Conservation (phyloP, 805 yeast species). For the Teunomyces tritomae region DNA sequence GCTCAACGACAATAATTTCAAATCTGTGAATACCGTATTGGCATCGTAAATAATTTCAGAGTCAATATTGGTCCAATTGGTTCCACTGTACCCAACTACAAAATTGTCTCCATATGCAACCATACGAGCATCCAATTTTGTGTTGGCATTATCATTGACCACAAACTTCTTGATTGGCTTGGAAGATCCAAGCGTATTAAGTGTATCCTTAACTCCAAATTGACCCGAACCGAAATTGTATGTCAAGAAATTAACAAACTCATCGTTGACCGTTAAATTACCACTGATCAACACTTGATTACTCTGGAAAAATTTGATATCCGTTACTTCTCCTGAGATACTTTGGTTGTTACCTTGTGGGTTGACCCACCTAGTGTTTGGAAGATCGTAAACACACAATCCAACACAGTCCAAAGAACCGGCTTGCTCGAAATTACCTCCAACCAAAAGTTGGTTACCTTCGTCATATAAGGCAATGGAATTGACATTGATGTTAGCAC, state of each 20-base stretch:
- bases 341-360: slow-evolving; percentile 28
- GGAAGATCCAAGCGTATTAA: slow-evolving; percentile 19
- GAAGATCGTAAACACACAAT: slow-evolving; percentile 64
- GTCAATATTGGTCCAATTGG: slow-evolving; percentile 47
- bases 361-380: slow-evolving; percentile 51
- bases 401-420: slow-evolving; percentile 57
- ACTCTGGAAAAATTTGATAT: slow-evolving; percentile 46
- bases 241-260: slow-evolving; percentile 44
- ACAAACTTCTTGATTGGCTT: slow-evolving; percentile 39
- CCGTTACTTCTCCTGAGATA: slow-evolving; percentile 50
- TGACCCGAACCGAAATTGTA: slow-evolving; percentile 49
- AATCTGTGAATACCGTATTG: slow-evolving; percentile 41
- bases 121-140: slow-evolving; percentile 39
- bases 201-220: slow-evolving; percentile 15
- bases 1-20: slow-evolving; percentile 40
- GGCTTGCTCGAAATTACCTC: slow-evolving; percentile 66
- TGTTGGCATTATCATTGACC: slow-evolving; percentile 38
- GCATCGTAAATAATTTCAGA: slow-evolving; percentile 23
- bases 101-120: slow-evolving; percentile 34
- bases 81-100: slow-evolving; percentile 44
- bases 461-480: slow-evolving; percentile 34
- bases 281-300: slow-evolving; percentile 49
- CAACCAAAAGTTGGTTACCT: slow-evolving; percentile 53
- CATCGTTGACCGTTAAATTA: slow-evolving; percentile 42
- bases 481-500: slow-evolving; percentile 39